Base-by-base conservation (phyloP, 495 filamentous ascomycete genomes). In the Geoglossum glabrum region DNA sequence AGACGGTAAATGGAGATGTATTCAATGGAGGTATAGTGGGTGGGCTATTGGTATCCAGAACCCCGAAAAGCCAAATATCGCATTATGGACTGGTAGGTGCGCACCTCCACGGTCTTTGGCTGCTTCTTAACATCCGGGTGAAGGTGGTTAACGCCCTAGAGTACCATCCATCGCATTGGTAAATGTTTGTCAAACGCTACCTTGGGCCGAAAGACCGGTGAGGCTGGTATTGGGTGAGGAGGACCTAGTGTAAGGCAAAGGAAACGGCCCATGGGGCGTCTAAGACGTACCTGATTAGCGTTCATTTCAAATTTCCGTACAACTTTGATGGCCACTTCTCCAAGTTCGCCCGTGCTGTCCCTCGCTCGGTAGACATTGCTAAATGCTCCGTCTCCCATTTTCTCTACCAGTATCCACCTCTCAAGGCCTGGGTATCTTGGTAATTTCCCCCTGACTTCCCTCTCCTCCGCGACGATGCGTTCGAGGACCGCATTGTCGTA, bases 271-370 rank as follows among this genome's bases (percentile, higher is more conserved):
- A 49, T 15, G 13, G 57, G 57, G 62, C 54, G 25, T 49, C 57
- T 59, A 68, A 38, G 51, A 80, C 86, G 75, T 79, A 98, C 92
- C 88, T 98, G 92, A 73, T 79, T 87, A 54, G 82, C 86, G 68
- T 95, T 97, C 85, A 98, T 95, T 72, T 98, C 93, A 65, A 85
- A 98, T 71, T 98, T 98, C 58, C 92, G 83, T 57, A 98, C 92
- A 25, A 98, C 92, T 67, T 98, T 98, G 77, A 98, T 97, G 47
- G 92, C 92, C 17, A 92, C 88, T 64, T 98, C 85, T 45, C 79
- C 82, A 43, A 76, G 76, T 55, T 83, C 72, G 23, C 82, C 81
- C 4, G 71, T 73, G 33, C 72, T 74, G 68, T 98, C 93, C 59
- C 74, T 75, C 19, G 93, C 92, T 3, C 86, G 81, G 68, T 96